These are phyloP conservation scores for Eucalyptus marginata DNA, from an alignment of 345 rosid species.

Conservation along the genomic window DNA sequence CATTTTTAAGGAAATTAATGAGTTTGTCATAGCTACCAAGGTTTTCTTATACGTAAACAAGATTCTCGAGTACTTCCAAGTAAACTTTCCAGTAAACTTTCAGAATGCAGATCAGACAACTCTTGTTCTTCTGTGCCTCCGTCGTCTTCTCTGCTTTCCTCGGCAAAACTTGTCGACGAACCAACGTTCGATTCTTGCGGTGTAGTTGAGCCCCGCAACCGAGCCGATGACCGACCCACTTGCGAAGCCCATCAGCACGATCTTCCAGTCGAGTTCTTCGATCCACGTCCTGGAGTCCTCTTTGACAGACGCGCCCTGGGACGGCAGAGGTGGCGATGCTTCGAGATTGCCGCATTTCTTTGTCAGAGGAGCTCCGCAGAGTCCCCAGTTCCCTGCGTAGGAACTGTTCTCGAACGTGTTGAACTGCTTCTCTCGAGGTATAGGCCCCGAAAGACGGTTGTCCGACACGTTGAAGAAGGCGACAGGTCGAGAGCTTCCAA, in stretches of 20 bases:
- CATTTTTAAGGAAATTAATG: neutral
- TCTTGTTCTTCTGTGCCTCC: neutral
- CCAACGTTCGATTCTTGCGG: neutral
- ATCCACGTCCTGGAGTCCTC: neutral
- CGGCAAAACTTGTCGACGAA: neutral
- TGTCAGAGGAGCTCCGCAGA: neutral
- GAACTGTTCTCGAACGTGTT: neutral
- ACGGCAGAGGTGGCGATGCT: neutral
- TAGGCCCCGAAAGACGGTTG: neutral
- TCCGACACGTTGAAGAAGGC: neutral
- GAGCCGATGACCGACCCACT: neutral
- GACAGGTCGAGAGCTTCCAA: neutral
- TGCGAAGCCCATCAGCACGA: neutral
- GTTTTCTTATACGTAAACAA: neutral
- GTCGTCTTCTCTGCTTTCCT: neutral
- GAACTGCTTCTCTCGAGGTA: neutral
- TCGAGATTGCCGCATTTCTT: neutral
- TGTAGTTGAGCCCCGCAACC: neutral
- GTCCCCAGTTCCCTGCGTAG: neutral
- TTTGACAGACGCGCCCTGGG: neutral
- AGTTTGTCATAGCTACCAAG: neutral
- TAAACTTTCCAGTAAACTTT: no score
- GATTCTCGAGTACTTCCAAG: neutral
- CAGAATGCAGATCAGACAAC: neutral
- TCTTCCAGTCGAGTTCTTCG: neutral